Evolutionary conservation across 164 flowering plant genomes (phyloP).

Genomic region (Tinospora cordifolia): DNA sequence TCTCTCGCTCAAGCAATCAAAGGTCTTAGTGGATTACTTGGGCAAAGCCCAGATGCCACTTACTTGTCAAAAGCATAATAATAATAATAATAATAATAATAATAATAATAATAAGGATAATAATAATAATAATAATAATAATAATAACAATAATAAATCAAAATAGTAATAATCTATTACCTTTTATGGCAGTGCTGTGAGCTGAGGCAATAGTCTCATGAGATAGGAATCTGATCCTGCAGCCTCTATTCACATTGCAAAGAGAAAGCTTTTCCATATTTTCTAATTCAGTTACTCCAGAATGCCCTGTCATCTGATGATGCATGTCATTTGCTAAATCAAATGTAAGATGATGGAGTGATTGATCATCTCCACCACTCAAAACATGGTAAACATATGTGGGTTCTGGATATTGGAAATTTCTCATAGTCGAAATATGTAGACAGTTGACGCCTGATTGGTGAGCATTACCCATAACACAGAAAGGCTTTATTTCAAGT

Average conservation of each 20-base stretch:
- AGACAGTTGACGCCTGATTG: slow-evolving; percentile 97
- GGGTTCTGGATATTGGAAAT: slow-evolving; percentile 17
- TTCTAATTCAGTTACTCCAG: slow-evolving; percentile 9
- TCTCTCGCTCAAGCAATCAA: no score
- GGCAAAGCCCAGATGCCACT: no score
- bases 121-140: no score
- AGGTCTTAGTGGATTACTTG: no score
- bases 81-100: no score
- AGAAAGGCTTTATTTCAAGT: slow-evolving; percentile 44
- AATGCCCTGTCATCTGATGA: slow-evolving; percentile 7
- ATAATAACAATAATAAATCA: no score
- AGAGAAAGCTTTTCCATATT: slow-evolving; percentile 5
- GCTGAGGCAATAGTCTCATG: slow-evolving; percentile 50
- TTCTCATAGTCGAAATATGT: slow-evolving; percentile 38
- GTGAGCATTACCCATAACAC: slow-evolving; percentile 53
- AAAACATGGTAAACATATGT: slow-evolving; percentile 35
- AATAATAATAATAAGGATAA: background rate
- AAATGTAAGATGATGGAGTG: slow-evolving; percentile 49
- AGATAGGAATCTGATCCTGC: slow-evolving; percentile 33
- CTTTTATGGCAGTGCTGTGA: slow-evolving; percentile 93
- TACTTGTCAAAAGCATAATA: no score
- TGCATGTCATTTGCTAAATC: slow-evolving; percentile 22
- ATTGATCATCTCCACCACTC: slow-evolving; percentile 98
- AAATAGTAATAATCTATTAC: slow-evolving; percentile 29
- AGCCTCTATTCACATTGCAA: slow-evolving; percentile 18